Evolutionary conservation across 2,329 filamentous ascomycete genomes (phyloP).

Genomic region (Dothistroma pini): DNA sequence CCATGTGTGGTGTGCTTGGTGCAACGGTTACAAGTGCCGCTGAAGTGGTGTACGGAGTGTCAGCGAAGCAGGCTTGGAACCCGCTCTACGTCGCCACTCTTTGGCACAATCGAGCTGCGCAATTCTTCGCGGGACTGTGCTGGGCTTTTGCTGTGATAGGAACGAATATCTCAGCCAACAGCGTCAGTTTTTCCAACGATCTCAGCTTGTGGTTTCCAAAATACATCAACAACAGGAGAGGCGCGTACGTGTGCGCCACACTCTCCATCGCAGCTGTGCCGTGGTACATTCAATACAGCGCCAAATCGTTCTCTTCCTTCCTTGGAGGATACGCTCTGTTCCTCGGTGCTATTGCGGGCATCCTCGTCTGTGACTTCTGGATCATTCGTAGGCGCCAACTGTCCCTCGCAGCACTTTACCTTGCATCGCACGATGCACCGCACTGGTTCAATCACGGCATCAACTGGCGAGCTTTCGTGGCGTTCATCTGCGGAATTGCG

Average conservation of each 20-base stretch:
- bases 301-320: conserved; percentile 2
- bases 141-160: conserved; percentile 57
- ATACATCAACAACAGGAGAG: conserved; percentile 44
- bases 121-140: conserved; percentile 19
- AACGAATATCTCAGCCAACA: conserved; percentile 52
- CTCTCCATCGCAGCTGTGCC: conserved; percentile 24
- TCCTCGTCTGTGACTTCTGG: conserved; percentile 60
- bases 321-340: conserved; percentile 57
- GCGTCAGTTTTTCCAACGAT: conserved; percentile 52
- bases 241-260: conserved; percentile 44
- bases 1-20: conserved; percentile 54
- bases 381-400: conserved; percentile 48
- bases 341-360: conserved; percentile 59
- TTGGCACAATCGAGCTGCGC: conserved; percentile 16
- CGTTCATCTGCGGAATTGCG: conserved; percentile 54
- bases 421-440: neutral
- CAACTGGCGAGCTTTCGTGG: conserved; percentile 57
- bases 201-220: conserved; percentile 49
- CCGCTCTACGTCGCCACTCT: conserved; percentile 6
- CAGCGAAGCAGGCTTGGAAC: conserved; percentile 30
- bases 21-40: conserved; percentile 45
- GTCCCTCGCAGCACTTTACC: conserved; percentile 49
- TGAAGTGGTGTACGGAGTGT: conserved; percentile 44
- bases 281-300: conserved; percentile 6
- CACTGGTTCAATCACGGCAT: conserved; percentile 49